Evolutionary conservation across 164 flowering plant genomes (phyloP).

Genomic region (Macadamia integrifolia): DNA sequence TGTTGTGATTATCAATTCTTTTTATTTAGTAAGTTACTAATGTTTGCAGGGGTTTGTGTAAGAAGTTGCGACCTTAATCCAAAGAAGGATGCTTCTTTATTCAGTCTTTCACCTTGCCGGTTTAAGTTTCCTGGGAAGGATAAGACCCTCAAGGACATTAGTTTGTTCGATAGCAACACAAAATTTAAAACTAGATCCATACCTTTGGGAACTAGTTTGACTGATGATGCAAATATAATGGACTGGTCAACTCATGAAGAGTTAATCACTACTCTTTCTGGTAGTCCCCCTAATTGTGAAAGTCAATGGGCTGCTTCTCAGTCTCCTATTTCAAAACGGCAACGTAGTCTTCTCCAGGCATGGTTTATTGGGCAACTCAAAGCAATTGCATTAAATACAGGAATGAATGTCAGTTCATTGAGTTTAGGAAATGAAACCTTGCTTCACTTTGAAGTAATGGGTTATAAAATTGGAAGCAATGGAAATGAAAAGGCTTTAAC

Average conservation of each 20-base stretch:
- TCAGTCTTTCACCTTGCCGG: slow-evolving; percentile 70
- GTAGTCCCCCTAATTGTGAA: slow-evolving; percentile 19
- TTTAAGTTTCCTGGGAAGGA: slow-evolving; percentile 42
- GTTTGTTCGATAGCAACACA: slow-evolving; percentile 21
- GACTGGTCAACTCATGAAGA: slow-evolving; percentile 58
- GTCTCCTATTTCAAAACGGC: slow-evolving; percentile 24
- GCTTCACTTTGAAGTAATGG: slow-evolving; percentile 56
- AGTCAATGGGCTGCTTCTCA: slow-evolving; percentile 24
- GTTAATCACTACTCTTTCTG: slow-evolving; percentile 36
- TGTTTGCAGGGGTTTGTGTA: slow-evolving; percentile 72
- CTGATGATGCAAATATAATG: slow-evolving; percentile 19
- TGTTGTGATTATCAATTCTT: not conserved
- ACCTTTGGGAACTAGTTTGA: slow-evolving; percentile 20
- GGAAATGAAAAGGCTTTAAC: slow-evolving; percentile 19
- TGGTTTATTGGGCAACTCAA: slow-evolving; percentile 72
- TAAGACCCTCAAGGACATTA: slow-evolving; percentile 29
- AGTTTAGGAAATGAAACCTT: slow-evolving; percentile 55
- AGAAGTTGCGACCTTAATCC: slow-evolving; percentile 28
- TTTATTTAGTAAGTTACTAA: slow-evolving; percentile 11
- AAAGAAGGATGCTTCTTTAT: slow-evolving; percentile 36
- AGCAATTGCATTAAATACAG: slow-evolving; percentile 39
- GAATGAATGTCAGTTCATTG: slow-evolving; percentile 41
- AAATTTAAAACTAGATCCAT: slow-evolving; percentile 18
- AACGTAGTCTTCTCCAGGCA: slow-evolving; percentile 38
- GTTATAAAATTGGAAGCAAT: slow-evolving; percentile 17